phyloP scores from a whole-genome alignment of 2,329 filamentous ascomycete genomes.

The Aureobasidium sp. region DNA sequence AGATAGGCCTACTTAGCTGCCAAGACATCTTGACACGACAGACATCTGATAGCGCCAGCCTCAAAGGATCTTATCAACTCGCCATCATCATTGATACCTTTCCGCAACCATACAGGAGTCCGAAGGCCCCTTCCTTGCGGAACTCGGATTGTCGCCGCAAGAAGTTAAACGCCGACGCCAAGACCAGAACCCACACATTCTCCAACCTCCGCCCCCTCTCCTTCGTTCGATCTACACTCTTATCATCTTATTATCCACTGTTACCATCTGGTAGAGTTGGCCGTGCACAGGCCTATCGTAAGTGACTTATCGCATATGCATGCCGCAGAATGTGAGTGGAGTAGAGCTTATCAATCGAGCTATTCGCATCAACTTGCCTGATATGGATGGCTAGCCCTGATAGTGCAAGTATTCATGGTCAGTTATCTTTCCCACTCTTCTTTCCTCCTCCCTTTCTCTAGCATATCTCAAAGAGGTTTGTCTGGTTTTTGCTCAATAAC shows the following conservation, averaged over 20 bases:
- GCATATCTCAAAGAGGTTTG: neutral
- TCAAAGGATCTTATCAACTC: neutral
- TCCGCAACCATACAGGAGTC: neutral
- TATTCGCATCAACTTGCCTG: neutral
- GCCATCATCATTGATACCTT: too few relatives aligned
- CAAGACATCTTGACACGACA: neutral
- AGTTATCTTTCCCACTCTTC: neutral
- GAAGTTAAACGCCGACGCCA: neutral
- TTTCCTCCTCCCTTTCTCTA: neutral
- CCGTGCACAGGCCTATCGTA: conserved; percentile 1
- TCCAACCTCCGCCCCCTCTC: neutral
- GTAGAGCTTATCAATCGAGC: neutral
- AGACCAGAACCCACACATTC: neutral
- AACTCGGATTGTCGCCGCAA: neutral
- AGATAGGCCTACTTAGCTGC: conserved; percentile 2
- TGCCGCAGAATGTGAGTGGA: neutral
- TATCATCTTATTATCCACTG: neutral
- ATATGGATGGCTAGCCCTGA: neutral
- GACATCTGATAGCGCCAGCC: neutral
- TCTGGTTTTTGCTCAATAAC: neutral
- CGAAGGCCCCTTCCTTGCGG: neutral
- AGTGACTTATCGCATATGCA: neutral
- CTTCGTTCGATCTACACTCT: neutral
- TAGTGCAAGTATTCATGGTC: neutral
- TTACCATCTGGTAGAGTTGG: neutral